Evolutionary conservation across 768 basidiomycete genomes (phyloP).

Genomic region (Infundibulicybe gibba): DNA sequence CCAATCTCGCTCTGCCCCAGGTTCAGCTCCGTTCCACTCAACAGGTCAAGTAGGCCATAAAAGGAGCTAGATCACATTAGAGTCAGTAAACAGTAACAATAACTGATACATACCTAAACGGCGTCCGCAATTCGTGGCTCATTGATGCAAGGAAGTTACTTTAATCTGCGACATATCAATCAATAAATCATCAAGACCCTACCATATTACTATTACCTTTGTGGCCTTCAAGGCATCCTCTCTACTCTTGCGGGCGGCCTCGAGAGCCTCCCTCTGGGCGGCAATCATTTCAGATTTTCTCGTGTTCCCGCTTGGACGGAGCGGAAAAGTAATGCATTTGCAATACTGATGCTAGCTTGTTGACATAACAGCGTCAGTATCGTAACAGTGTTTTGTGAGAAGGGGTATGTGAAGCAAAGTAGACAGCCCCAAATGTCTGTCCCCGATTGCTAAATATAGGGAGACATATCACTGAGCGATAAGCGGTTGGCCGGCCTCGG

Average conservation of each 20-base stretch:
- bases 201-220: slow-evolving; percentile 37
- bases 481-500: slow-evolving; percentile 60
- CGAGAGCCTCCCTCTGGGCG: slow-evolving; percentile 64
- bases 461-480: slow-evolving; percentile 63
- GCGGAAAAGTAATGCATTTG: slow-evolving; percentile 71
- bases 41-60: slow-evolving; percentile 72
- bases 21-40: slow-evolving; percentile 69
- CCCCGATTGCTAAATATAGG: slow-evolving; percentile 74
- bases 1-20: slow-evolving; percentile 69
- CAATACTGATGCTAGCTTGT: slow-evolving; percentile 73
- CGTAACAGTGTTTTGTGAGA: slow-evolving; percentile 56
- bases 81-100: slow-evolving; percentile 1
- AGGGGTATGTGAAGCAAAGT: slow-evolving; percentile 64
- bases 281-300: slow-evolving; percentile 76
- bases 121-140: slow-evolving; percentile 76
- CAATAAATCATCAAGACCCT: not conserved
- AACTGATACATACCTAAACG: slow-evolving; percentile 52
- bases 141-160: slow-evolving; percentile 76
- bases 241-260: slow-evolving; percentile 64
- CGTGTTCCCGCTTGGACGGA: slow-evolving; percentile 72
- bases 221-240: slow-evolving; percentile 75
- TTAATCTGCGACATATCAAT: slow-evolving; percentile 48
- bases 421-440: slow-evolving; percentile 71
- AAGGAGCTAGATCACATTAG: slow-evolving; percentile 48
- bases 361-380: slow-evolving; percentile 64